Conservation (phyloP, 2,329 filamentous ascomycete genomes). For the Ramularia endophylla region DNA sequence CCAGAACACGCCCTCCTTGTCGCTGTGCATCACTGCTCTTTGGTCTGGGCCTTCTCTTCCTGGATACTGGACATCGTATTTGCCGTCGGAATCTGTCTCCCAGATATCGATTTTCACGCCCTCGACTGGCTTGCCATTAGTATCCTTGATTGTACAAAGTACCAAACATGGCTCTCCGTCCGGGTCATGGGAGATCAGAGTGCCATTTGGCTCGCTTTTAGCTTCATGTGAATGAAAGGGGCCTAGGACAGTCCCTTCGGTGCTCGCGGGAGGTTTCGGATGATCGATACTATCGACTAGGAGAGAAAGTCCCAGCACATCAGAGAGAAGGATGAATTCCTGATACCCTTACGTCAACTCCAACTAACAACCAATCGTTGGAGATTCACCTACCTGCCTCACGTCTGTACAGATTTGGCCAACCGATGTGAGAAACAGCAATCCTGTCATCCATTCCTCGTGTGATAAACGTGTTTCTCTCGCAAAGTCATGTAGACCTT, state of each 20-base stretch:
- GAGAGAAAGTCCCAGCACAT: conserved; percentile 71
- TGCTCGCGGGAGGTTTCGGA: conserved; percentile 63
- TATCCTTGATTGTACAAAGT: conserved; percentile 66
- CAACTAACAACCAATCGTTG: too few relatives aligned
- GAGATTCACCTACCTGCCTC: conserved; percentile 51
- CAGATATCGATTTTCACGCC: conserved; percentile 73
- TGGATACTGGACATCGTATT: conserved; percentile 75
- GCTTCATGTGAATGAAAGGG: conserved; percentile 82
- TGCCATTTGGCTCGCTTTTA: conserved; percentile 50
- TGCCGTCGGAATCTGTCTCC: conserved; percentile 76
- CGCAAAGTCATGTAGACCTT: conserved; percentile 76
- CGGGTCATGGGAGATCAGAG: conserved; percentile 61
- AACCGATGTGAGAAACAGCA: conserved; percentile 64
- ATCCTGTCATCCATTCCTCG: conserved; percentile 69
- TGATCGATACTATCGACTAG: conserved; percentile 80
- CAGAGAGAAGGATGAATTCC: conserved; percentile 71
- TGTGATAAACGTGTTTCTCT: conserved; percentile 71
- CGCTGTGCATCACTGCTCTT: conserved; percentile 63
- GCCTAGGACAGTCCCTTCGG: conserved; percentile 74
- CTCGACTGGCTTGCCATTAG: conserved; percentile 54
- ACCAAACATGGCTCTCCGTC: conserved; percentile 65
- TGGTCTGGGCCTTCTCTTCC: conserved; percentile 62
- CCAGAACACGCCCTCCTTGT: conserved; percentile 70
- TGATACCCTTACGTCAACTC: conserved; percentile 7
- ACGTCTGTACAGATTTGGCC: conserved; percentile 70